Percentiles rank a stretch among this genome's conserved stretches.
Conservation (phyloP, 2,329 filamentous ascomycete genomes). For the Camillea tinctor region DNA sequence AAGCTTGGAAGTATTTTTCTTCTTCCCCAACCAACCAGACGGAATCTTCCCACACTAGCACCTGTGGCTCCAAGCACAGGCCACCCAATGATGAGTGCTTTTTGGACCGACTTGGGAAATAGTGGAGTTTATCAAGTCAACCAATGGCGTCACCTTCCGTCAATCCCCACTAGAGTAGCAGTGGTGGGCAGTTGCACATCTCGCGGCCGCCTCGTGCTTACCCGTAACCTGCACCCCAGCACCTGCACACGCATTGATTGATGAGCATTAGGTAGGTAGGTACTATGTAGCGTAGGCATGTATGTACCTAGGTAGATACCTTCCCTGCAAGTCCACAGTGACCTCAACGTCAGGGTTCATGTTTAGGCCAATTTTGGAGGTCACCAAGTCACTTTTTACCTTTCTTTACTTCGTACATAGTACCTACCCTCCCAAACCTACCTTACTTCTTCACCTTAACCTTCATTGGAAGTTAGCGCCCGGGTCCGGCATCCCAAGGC, state of each 20-base stretch:
- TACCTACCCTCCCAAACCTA: too few relatives aligned
- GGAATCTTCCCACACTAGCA: not conserved
- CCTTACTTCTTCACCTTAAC: not conserved
- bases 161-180: slow-evolving; percentile 2
- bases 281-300: too few relatives aligned
- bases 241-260: too few relatives aligned
- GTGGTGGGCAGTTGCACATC: slow-evolving; percentile 3
- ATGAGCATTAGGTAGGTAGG: not conserved
- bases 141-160: slow-evolving; percentile 26
- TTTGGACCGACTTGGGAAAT: slow-evolving; percentile 11
- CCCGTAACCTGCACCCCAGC: not conserved
- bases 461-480: not conserved
- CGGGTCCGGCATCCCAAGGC: not conserved
- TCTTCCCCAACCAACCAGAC: not conserved
- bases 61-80: slow-evolving; percentile 5
- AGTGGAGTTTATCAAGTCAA: not conserved
- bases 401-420: too few relatives aligned
- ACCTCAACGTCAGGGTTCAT: not conserved
- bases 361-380: not conserved
- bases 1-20: not conserved
- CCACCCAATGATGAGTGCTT: slow-evolving; percentile 20
- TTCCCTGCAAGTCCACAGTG: not conserved
- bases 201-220: not conserved
- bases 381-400: too few relatives aligned
- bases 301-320: slow-evolving; percentile 3